Conservation (phyloP, 768 basidiomycete genomes). For the Crassisporium funariophilum region DNA sequence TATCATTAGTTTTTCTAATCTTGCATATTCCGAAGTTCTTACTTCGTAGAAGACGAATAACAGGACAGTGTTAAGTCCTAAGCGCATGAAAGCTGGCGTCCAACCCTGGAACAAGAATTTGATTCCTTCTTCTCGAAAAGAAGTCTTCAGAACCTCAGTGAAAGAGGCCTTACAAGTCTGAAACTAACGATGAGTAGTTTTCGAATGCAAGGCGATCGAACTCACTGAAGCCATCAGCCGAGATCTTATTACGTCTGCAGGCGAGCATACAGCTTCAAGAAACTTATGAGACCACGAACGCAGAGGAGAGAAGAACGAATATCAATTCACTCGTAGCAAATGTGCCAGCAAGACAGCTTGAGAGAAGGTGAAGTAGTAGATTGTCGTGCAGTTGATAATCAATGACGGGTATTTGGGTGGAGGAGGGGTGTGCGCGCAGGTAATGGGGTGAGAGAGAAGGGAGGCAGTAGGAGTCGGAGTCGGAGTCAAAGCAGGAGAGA, state of each 20-base stretch:
- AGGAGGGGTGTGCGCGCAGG: too few relatives aligned
- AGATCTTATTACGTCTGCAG: slow-evolving; percentile 75
- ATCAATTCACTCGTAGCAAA: slow-evolving; percentile 70
- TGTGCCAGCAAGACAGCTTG: slow-evolving; percentile 72
- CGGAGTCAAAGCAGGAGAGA: too few relatives aligned
- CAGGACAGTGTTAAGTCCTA: slow-evolving; percentile 82
- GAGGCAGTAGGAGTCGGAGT: too few relatives aligned
- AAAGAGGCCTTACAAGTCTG: slow-evolving; percentile 56
- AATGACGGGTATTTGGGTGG: slow-evolving; percentile 55
- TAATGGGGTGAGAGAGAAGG: too few relatives aligned
- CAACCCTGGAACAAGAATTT: slow-evolving; percentile 86
- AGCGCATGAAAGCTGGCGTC: slow-evolving; percentile 84
- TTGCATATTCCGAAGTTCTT: slow-evolving; percentile 10
- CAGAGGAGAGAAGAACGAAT: not conserved
- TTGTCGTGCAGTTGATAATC: slow-evolving; percentile 67
- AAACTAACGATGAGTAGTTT: not conserved
- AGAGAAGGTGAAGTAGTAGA: slow-evolving; percentile 63
- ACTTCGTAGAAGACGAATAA: slow-evolving; percentile 89
- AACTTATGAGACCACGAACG: slow-evolving; percentile 9
- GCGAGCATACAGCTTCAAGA: slow-evolving; percentile 69
- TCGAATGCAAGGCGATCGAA: slow-evolving; percentile 8
- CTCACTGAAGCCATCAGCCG: slow-evolving; percentile 77
- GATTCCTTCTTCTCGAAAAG: slow-evolving; percentile 72
- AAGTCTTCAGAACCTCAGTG: slow-evolving; percentile 54
- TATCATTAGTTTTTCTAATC: slow-evolving; percentile 3